Conservation (phyloP, 2,329 filamentous ascomycete genomes). For the Daldinia sp. region DNA sequence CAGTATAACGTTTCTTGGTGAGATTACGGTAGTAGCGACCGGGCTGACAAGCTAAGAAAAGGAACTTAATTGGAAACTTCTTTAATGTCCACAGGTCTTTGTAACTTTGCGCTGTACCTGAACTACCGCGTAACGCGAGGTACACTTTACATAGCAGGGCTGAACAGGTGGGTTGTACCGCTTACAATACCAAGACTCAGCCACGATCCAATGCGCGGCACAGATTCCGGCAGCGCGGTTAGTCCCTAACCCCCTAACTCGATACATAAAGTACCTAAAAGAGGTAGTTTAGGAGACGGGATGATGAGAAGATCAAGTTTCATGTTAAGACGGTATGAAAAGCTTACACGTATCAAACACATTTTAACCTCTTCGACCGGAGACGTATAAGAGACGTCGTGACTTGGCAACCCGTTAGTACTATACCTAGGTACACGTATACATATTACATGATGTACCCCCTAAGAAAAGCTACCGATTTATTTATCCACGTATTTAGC, state of each 20-base stretch:
- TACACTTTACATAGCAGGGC: slow-evolving; percentile 8
- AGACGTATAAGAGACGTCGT: slow-evolving; percentile 20
- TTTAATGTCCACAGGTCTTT: not conserved
- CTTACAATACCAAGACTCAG: slow-evolving; percentile 18
- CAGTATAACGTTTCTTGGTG: slow-evolving; percentile 1
- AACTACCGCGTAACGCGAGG: not conserved
- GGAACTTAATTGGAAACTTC: slow-evolving; percentile 26
- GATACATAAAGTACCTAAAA: not conserved
- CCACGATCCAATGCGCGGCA: slow-evolving; percentile 30
- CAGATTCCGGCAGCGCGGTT: slow-evolving; percentile 7
- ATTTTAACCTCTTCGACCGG: slow-evolving; percentile 7
- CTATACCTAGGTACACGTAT: not conserved
- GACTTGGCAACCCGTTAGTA: slow-evolving; percentile 9
- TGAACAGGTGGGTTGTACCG: slow-evolving; percentile 3
- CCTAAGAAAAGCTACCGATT: not conserved
- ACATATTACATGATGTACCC: slow-evolving; percentile 8
- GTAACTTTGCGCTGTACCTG: not conserved
- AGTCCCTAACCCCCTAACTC: not conserved
- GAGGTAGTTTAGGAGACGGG: not conserved
- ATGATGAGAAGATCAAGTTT: not conserved
- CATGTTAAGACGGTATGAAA: slow-evolving; percentile 2
- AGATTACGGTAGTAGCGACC: slow-evolving; percentile 19
- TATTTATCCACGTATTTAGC: not conserved
- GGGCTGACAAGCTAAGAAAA: slow-evolving; percentile 24
- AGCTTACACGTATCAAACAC: slow-evolving; percentile 19